Percentiles rank a stretch among this genome's conserved stretches.
Evolutionary conservation across 2,329 filamentous ascomycete species (phyloP).

Genomic region (Hortaea sp.): DNA sequence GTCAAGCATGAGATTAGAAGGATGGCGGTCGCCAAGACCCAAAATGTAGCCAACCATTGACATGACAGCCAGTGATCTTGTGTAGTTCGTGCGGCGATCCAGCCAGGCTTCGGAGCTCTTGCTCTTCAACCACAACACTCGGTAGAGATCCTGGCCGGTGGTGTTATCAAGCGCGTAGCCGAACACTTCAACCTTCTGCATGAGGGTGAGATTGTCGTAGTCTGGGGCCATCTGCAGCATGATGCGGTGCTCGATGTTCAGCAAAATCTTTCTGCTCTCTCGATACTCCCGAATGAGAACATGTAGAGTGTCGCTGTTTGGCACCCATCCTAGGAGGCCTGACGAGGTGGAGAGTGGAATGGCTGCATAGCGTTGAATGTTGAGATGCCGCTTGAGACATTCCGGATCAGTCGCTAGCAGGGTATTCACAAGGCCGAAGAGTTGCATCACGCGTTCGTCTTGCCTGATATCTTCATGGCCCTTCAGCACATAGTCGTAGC

Average conservation of each 20-base stretch:
- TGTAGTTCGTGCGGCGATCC: conserved; percentile 96
- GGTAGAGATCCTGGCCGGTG: conserved; percentile 94
- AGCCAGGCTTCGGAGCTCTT: conserved; percentile 98
- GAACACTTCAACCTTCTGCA: conserved; percentile 99
- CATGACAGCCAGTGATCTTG: conserved; percentile 93
- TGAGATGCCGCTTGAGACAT: conserved; percentile 92
- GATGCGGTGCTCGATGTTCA: conserved; percentile 98
- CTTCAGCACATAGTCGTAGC: conserved; percentile 86
- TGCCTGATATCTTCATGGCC: conserved; percentile 99
- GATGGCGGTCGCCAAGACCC: conserved; percentile 89
- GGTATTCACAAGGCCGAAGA: conserved; percentile 96
- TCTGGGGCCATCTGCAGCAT: conserved; percentile 99
- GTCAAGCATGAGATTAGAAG: conserved; percentile 95
- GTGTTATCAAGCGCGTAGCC: conserved; percentile 98
- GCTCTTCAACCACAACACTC: conserved; percentile 96
- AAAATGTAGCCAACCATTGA: conserved; percentile 99
- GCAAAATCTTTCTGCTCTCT: conserved; percentile 89
- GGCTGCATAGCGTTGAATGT: conserved; percentile 91
- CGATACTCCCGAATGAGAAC: conserved; percentile 95
- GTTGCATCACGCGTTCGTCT: conserved; percentile 98
- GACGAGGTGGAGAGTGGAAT: conserved; percentile 96
- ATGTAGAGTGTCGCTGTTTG: conserved; percentile 94
- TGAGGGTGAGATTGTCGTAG: conserved; percentile 94
- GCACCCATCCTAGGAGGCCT: conserved; percentile 90
- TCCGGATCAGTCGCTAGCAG: conserved; percentile 88